phyloP scores from a whole-genome alignment of 495 filamentous ascomycete genomes.

The Penicillium silybi region DNA sequence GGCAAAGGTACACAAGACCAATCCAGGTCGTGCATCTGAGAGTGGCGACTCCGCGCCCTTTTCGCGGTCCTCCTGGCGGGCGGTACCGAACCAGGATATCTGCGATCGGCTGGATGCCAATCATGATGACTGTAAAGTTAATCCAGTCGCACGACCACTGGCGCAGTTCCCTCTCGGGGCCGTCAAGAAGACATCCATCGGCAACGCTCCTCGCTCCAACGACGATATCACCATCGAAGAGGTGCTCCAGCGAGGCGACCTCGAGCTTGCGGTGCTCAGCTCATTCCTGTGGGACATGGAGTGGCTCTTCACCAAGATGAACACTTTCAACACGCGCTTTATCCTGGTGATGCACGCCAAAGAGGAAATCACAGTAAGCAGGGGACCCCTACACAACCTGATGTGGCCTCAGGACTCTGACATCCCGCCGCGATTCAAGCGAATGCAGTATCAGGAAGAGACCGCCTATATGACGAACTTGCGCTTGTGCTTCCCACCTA shows the following conservation, averaged over 20 bases:
- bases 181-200: slow-evolving; percentile 79
- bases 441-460: slow-evolving; percentile 31
- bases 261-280: slow-evolving; percentile 76
- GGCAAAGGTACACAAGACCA: background rate
- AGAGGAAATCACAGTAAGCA: slow-evolving; percentile 47
- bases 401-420: background rate
- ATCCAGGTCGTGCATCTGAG: background rate
- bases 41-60: background rate
- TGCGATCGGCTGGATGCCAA: slow-evolving; percentile 2
- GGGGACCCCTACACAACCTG: background rate
- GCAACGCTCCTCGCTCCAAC: slow-evolving; percentile 47
- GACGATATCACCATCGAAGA: slow-evolving; percentile 91
- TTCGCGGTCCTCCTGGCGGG: background rate
- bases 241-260: slow-evolving; percentile 66
- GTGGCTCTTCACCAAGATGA: slow-evolving; percentile 64
- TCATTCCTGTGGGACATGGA: slow-evolving; percentile 82
- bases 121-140: background rate
- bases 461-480: slow-evolving; percentile 51
- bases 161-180: slow-evolving; percentile 65
- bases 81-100: background rate
- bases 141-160: slow-evolving; percentile 20
- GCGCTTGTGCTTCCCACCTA: slow-evolving; percentile 74
- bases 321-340: slow-evolving; percentile 50
- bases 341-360: slow-evolving; percentile 68
- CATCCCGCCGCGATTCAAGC: background rate